Percentiles rank a stretch among this genome's conserved stretches.
Evolutionary conservation across 1,284 basidiomycete species (phyloP).

Genomic region (Omphalotus olearius): DNA sequence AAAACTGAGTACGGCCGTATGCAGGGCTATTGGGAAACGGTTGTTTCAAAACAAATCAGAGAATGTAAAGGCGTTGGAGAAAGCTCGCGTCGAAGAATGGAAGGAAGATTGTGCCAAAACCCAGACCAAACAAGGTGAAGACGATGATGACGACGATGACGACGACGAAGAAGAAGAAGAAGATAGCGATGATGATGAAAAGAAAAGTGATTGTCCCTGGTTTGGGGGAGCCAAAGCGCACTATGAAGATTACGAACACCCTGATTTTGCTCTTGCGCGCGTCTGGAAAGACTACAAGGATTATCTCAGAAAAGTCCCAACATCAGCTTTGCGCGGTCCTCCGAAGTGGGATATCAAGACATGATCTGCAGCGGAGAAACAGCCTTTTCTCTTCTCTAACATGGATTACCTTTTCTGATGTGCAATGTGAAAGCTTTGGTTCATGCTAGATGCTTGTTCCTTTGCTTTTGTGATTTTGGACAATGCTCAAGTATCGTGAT

Average conservation of each 20-base stretch:
- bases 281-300: slow-evolving; percentile 37
- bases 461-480: too few species aligned
- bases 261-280: slow-evolving; percentile 23
- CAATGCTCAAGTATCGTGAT: too few species aligned
- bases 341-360: slow-evolving; percentile 32
- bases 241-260: slow-evolving; percentile 22
- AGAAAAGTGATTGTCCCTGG: slow-evolving; percentile 24
- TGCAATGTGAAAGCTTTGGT: neutral
- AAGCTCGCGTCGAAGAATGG: slow-evolving; percentile 28
- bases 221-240: slow-evolving; percentile 22
- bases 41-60: slow-evolving; percentile 29
- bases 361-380: slow-evolving; percentile 28
- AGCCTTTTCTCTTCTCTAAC: slow-evolving; percentile 24
- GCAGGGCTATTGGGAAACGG: slow-evolving; percentile 32
- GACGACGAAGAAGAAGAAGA: slow-evolving; percentile 20
- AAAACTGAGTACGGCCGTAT: slow-evolving; percentile 27
- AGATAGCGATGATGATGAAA: slow-evolving; percentile 17
- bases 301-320: slow-evolving; percentile 21
- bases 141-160: slow-evolving; percentile 19
- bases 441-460: too few species aligned
- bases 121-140: slow-evolving; percentile 17
- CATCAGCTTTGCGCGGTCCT: slow-evolving; percentile 27
- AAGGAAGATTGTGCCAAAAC: slow-evolving; percentile 20
- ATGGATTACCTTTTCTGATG: slow-evolving; percentile 13
- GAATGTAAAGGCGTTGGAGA: slow-evolving; percentile 24